Evolutionary conservation across 495 filamentous ascomycete species (phyloP).

Genomic region (Haplographium delicatum): DNA sequence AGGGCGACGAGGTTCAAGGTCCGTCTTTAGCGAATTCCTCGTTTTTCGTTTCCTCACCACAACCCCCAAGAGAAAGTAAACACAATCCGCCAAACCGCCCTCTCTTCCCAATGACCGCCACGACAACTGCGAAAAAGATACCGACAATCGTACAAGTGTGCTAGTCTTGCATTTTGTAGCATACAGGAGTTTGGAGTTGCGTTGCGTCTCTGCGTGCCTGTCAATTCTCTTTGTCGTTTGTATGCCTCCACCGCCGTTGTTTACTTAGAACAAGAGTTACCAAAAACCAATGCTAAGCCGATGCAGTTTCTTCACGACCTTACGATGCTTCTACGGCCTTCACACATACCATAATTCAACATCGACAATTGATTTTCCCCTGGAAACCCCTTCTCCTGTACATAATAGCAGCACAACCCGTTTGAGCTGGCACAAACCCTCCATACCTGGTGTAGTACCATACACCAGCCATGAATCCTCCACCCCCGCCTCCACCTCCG

Average conservation of each 20-base stretch:
- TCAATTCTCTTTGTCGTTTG: conserved; percentile 13
- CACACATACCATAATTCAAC: conserved; percentile 10
- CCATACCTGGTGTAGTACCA: conserved; percentile 8
- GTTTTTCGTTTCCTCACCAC: too few relatives aligned
- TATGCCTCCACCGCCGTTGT: conserved; percentile 1
- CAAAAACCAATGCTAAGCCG: neutral
- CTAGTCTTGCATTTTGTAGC: conserved; percentile 4
- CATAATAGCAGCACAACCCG: conserved; percentile 4
- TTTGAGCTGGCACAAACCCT: conserved; percentile 5
- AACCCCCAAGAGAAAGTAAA: conserved; percentile 6
- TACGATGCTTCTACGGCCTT: conserved; percentile 20
- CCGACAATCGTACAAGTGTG: neutral
- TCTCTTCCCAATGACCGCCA: neutral
- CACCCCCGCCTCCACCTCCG: conserved; percentile 60
- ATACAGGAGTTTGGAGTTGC: conserved; percentile 19
- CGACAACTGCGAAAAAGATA: neutral
- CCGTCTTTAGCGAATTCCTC: neutral
- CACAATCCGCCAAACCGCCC: too few relatives aligned
- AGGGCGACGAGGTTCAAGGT: too few relatives aligned
- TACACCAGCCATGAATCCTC: conserved; percentile 36
- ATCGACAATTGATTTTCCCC: neutral
- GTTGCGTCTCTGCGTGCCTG: conserved; percentile 5
- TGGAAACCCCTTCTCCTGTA: neutral
- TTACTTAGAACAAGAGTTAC: neutral
- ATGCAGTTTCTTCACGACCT: conserved; percentile 23